Evolutionary conservation across 2,329 filamentous ascomycete species (phyloP), one percentile per base, ranked within the genome.

Genomic region (Sclerotinia borealis): DNA sequence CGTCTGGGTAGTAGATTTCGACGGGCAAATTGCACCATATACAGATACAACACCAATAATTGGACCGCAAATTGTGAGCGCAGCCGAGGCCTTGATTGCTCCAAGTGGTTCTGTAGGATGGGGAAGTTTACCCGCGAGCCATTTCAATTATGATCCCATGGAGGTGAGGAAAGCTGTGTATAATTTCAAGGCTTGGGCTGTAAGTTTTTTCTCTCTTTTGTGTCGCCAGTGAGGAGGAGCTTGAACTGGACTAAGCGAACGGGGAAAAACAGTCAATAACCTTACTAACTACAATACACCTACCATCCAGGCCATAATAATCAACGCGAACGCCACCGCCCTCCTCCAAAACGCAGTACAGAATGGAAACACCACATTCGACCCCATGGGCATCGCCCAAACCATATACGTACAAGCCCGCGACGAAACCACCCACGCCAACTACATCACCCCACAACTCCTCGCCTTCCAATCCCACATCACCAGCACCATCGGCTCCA

Each of bases 1-100:
- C 2, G 78, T 89, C 9, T 82, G 81, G 68, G 80, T 89, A 1
- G 85, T 88, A 39, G 84, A 87, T 71, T 87, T 88, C 65, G 86
- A 89, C 70, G 81, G 81, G 9, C 77, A 79, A 63, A 71, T 78
- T 6, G 76, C 80, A 1, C 84, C 84, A 1, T 86, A 83, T 66
- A 77, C 76, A 41, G 74, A 76, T 4, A 76, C 77, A 19, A 71
- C 76, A 22, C 79, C 85, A 0, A 69, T 88, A 2, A 78, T 89
- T n/a, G 85, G 85, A 1, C 83, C 83, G 0, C 74, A 78, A 0
- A 78, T 86, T 13, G 78, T 77, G 1, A 69, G 79, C 36, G 72
- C 80, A 0, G 80, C 79, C 0, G 71, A 80, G 45, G 67, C 79
- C n/a, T 75, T 81, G 58, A 66, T 80, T 41, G 36, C 34, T 5